Base-by-base conservation (phyloP, 208 protist species). In the Leishmania mexicana region DNA sequence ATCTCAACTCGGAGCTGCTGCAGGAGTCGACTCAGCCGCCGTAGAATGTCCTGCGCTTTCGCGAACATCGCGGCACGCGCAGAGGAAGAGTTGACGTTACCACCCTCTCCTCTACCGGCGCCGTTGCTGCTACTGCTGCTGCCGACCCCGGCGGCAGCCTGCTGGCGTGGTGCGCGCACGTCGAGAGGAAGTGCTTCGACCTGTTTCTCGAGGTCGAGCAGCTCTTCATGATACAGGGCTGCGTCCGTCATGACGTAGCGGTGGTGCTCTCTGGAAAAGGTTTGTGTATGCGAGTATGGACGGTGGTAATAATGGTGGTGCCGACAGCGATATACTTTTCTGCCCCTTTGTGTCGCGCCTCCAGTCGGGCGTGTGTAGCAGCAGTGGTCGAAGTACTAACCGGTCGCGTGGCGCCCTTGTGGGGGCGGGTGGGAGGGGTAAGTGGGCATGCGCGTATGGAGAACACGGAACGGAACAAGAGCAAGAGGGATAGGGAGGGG, bases 1-100 rank as follows among this genome's bases (percentile, higher is more conserved):
- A 96, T 81, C 81, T 94, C 90, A 4, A 93, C 84, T 10, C 87
- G 89, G 28, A 93, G 88, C 76, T 94, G 89, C 64, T 95, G 86
- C 64, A 92, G 78, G 17, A 84, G 84, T 68, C 88, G 89, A 28
- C 86, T 85, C 45, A 92, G 35, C 0, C 85, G 75, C 42, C 86
- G 85, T 17, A 96, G 75, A 10, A 79, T 64, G 76, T 89, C 86
- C 68, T 94, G 88, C 49, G 87, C 88, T 58, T 85, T 86, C 42
- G 67, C 40, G 28, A 83, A 80, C 68, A 58, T 64, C 24, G 78
- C 65, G 4, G 78, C 67, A 57, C 57, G 83, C 1, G 78, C 83
- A 28, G 75, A 15, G 38, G 47, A 21, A 21, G 78, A 40, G 78
- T 64, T 83, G 35, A 80, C 75, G 54, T 70, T 65, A 45, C 60